Percentiles rank a stretch among this genome's conserved stretches.
Conservation (phyloP, 2,329 filamentous ascomycete genomes). For the Aspergillus phoenicis region DNA sequence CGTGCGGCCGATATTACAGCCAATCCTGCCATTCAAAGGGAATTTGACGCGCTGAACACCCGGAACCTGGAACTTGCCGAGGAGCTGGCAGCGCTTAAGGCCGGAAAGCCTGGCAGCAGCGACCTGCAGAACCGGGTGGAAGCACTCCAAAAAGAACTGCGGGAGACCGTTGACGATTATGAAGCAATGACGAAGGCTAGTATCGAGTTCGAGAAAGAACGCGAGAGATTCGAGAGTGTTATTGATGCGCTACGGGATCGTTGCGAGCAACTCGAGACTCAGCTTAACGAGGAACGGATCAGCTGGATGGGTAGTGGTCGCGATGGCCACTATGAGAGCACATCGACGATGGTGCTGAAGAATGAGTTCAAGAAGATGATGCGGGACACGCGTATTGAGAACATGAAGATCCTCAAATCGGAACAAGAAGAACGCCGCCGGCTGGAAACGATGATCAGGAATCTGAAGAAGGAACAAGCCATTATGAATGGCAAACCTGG, state of each 20-base stretch:
- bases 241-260: conserved; percentile 67
- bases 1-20: conserved; percentile 67
- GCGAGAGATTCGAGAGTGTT: conserved; percentile 63
- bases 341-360: conserved; percentile 68
- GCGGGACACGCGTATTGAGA: conserved; percentile 69
- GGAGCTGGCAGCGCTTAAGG: conserved; percentile 51
- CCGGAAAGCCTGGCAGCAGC: conserved; percentile 36
- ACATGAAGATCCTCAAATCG: conserved; percentile 64
- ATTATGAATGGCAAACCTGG: conserved; percentile 35
- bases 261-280: conserved; percentile 64
- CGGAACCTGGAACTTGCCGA: conserved; percentile 50
- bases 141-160: conserved; percentile 65
- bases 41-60: conserved; percentile 59
- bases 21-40: conserved; percentile 60
- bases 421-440: conserved; percentile 72
- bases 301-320: conserved; percentile 61
- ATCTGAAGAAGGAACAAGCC: conserved; percentile 46
- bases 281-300: conserved; percentile 68
- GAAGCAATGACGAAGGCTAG: conserved; percentile 70
- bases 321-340: conserved; percentile 55
- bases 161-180: conserved; percentile 69
- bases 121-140: conserved; percentile 53
- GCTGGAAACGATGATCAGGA: conserved; percentile 65
- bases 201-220: conserved; percentile 71
- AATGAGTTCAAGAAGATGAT: conserved; percentile 82